These are phyloP conservation scores for Pilatotrama ljubarskyi DNA, from an alignment of 768 basidiomycete genomes.

Conservation along the genomic window DNA sequence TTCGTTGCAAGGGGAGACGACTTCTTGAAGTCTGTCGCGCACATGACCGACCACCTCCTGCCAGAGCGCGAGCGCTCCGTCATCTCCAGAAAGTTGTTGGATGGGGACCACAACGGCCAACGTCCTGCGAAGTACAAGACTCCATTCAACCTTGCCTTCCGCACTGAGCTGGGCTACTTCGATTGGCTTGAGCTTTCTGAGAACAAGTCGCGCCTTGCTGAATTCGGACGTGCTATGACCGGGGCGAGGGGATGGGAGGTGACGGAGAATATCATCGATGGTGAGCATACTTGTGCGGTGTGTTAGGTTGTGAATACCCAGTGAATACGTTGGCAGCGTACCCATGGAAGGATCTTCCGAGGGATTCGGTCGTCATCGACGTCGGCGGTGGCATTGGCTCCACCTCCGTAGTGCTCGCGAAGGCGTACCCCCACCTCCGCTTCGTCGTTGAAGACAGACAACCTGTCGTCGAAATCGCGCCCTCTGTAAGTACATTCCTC, in stretches of 20 bases:
- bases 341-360: constrained; percentile 19
- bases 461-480: constrained; percentile 40
- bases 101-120: not conserved
- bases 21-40: constrained; percentile 3
- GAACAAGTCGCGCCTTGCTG: constrained; percentile 45
- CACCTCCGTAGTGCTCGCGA: constrained; percentile 17
- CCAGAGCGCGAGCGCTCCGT: constrained; percentile 6
- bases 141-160: constrained; percentile 13
- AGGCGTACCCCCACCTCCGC: constrained; percentile 16
- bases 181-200: constrained; percentile 65
- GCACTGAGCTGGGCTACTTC: constrained; percentile 11
- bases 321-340: constrained; percentile 12
- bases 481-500: not conserved
- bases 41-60: constrained; percentile 14
- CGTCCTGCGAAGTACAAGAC: not conserved
- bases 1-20: constrained; percentile 3
- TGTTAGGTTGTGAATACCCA: no score
- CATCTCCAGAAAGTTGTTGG: not conserved
- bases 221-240: constrained; percentile 72
- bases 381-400: constrained; percentile 23
- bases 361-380: constrained; percentile 16
- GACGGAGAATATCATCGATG: constrained; percentile 4
- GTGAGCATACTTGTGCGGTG: no score
- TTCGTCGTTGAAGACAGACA: constrained; percentile 20
- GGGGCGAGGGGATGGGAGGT: constrained; percentile 46